Percentiles rank a stretch among this genome's conserved stretches.
Evolutionary conservation across 1,139 yeast species (phyloP).

Genomic region (Torulaspora globosa): DNA sequence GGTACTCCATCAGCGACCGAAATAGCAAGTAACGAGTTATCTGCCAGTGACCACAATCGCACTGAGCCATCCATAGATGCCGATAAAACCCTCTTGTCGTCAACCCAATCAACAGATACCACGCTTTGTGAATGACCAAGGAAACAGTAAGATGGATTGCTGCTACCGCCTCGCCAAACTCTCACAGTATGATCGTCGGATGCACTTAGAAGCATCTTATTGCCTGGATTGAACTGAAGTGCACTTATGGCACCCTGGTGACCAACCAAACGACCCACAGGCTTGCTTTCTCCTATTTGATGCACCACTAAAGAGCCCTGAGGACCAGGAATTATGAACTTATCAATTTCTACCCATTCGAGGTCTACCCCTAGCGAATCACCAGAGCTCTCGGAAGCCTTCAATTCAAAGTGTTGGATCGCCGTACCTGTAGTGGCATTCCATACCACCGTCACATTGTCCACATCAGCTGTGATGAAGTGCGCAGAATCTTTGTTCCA

Average conservation of each 20-base stretch:
- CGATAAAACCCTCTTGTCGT: slow-evolving; percentile 39
- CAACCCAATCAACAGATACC: slow-evolving; percentile 53
- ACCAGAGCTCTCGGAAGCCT: slow-evolving; percentile 12
- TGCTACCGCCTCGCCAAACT: slow-evolving; percentile 65
- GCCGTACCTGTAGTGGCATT: slow-evolving; percentile 48
- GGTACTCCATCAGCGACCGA: slow-evolving; percentile 48
- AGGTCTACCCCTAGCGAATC: slow-evolving; percentile 47
- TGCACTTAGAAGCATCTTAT: slow-evolving; percentile 61
- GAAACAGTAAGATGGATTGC: slow-evolving; percentile 44
- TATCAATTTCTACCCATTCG: slow-evolving; percentile 69
- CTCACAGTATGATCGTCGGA: slow-evolving; percentile 72
- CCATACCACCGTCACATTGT: slow-evolving; percentile 51
- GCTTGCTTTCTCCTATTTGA: slow-evolving; percentile 48
- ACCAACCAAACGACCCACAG: slow-evolving; percentile 63
- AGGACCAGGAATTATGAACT: slow-evolving; percentile 64
- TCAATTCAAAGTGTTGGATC: slow-evolving; percentile 42
- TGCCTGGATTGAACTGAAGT: slow-evolving; percentile 49
- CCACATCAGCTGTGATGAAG: slow-evolving; percentile 38
- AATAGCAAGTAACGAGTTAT: slow-evolving; percentile 42
- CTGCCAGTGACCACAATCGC: slow-evolving; percentile 60
- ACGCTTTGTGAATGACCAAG: slow-evolving; percentile 56
- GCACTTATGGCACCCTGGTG: slow-evolving; percentile 61
- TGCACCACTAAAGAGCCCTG: slow-evolving; percentile 56
- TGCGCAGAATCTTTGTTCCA: slow-evolving; percentile 48
- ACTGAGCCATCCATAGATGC: slow-evolving; percentile 69